Conservation (phyloP, 139 green algal species). For the Axilococcus clingmanii region DNA sequence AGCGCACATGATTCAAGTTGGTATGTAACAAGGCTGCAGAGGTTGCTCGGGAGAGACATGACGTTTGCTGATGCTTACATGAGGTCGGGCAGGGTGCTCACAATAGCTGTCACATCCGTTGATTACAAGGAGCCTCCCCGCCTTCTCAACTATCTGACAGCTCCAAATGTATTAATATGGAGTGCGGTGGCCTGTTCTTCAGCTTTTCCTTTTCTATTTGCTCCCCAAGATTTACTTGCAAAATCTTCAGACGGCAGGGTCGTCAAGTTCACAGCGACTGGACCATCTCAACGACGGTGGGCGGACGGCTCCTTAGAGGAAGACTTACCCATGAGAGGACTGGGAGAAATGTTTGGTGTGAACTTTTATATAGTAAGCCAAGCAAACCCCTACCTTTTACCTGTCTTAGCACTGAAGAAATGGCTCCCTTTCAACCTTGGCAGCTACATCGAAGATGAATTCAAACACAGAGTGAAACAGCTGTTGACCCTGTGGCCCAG, state of each 20-base stretch:
- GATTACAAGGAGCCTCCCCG: conserved; percentile 88
- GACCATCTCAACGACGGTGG: conserved; percentile 43
- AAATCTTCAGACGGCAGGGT: conserved; percentile 13
- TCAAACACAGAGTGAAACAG: conserved; percentile 27
- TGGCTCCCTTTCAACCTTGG: conserved; percentile 1
- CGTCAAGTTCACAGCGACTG: conserved; percentile 13
- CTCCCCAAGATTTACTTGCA: conserved; percentile 63
- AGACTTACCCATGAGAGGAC: conserved; percentile 68
- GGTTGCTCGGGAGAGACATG: conserved; percentile 52
- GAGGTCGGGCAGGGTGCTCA: conserved; percentile 76
- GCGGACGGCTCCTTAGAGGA: conserved; percentile 63
- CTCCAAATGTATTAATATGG: conserved; percentile 78
- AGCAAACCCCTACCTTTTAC: conserved; percentile 19
- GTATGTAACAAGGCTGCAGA: conserved; percentile 37
- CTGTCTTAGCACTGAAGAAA: conserved; percentile 8
- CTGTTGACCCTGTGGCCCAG: conserved; percentile 27
- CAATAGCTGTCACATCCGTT: conserved; percentile 73
- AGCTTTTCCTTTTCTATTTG: conserved; percentile 80
- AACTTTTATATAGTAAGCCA: conserved; percentile 77
- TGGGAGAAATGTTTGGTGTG: conserved; percentile 84
- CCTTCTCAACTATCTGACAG: conserved; percentile 89
- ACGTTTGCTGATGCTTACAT: conserved; percentile 84
- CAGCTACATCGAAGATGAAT: conserved; percentile 9
- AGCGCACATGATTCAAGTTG: conserved; percentile 57
- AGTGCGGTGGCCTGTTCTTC: conserved; percentile 75